A percentile compares a stretch with the other conserved stretches of the same genome.
These are phyloP conservation scores for Vigna nakashimae DNA, from an alignment of 306 rosid species.

Conservation along the genomic window DNA sequence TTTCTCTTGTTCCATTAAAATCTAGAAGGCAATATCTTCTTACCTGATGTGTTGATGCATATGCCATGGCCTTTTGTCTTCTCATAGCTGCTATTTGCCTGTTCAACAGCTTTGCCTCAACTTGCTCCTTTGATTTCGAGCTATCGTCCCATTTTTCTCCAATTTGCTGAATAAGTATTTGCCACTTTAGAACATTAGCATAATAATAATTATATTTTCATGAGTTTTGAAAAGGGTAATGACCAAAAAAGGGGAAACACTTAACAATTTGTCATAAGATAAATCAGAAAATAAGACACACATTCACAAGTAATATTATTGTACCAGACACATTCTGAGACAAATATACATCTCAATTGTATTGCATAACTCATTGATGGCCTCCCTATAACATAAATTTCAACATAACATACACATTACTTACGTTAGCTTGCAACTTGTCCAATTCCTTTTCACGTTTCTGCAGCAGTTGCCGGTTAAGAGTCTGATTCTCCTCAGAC, in stretches of 20 bases:
- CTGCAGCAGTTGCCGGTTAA: conserved; percentile 71
- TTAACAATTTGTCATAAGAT: neutral
- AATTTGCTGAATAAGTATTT: conserved; percentile 44
- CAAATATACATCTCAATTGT: conserved; percentile 7
- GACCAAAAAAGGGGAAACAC: neutral
- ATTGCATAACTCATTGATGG: neutral
- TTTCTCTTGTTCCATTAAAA: conserved; percentile 1
- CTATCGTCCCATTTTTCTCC: conserved; percentile 80
- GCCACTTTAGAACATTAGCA: conserved; percentile 14
- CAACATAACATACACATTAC: conserved; percentile 35
- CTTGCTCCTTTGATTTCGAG: conserved; percentile 73
- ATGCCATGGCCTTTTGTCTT: conserved; percentile 91
- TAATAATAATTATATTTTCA: neutral
- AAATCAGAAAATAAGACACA: conserved; percentile 9
- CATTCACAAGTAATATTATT: conserved; percentile 25
- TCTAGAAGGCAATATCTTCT: neutral
- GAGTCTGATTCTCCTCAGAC: conserved; percentile 88
- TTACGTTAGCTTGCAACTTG: conserved; percentile 66
- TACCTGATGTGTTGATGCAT: conserved; percentile 91
- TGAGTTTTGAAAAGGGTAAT: neutral
- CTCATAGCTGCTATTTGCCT: conserved; percentile 83
- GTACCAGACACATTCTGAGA: neutral
- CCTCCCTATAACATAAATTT: conserved; percentile 3
- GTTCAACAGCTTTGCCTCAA: conserved; percentile 56
- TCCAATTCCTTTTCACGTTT: conserved; percentile 73